These are phyloP conservation scores for Candida sojae DNA, from an alignment of 1,139 yeast species.

Conservation along the genomic window DNA sequence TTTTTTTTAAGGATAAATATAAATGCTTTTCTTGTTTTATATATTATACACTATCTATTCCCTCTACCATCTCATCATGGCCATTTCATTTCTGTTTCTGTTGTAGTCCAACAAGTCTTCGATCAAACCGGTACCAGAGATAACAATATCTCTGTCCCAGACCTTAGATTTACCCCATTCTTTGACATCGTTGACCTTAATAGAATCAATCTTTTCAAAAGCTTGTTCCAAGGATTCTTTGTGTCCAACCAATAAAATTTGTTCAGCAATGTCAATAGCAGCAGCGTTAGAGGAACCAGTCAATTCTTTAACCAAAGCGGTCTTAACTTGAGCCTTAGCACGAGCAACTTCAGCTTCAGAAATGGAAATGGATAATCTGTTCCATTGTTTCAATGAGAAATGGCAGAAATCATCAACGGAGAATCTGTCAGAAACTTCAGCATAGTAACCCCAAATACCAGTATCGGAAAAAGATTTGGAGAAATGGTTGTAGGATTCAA, in stretches of 20 bases:
- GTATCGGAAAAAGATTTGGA: constrained; percentile 70
- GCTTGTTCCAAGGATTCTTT: constrained; percentile 61
- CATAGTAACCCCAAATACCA: constrained; percentile 82
- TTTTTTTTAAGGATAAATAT: constrained; percentile 1
- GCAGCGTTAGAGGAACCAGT: constrained; percentile 47
- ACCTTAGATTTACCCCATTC: constrained; percentile 73
- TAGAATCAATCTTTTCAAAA: constrained; percentile 61
- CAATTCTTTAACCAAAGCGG: constrained; percentile 53
- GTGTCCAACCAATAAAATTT: constrained; percentile 62
- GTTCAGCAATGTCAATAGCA: constrained; percentile 60
- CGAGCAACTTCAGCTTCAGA: constrained; percentile 77
- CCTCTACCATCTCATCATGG: constrained; percentile 72
- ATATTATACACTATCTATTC: constrained; percentile 3
- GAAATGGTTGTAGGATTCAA: constrained; percentile 71
- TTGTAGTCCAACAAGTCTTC: constrained; percentile 80
- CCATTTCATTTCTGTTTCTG: constrained; percentile 86
- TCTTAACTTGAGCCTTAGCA: constrained; percentile 66
- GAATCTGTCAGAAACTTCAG: constrained; percentile 59
- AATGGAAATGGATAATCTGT: constrained; percentile 73
- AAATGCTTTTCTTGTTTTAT: neutral
- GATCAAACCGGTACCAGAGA: constrained; percentile 82
- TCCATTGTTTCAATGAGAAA: constrained; percentile 83
- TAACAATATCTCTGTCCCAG: constrained; percentile 84
- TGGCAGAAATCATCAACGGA: constrained; percentile 75
- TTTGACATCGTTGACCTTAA: constrained; percentile 59